Base-by-base conservation (phyloP, 2,329 filamentous ascomycete species). In the Pseudocercospora ulei region DNA sequence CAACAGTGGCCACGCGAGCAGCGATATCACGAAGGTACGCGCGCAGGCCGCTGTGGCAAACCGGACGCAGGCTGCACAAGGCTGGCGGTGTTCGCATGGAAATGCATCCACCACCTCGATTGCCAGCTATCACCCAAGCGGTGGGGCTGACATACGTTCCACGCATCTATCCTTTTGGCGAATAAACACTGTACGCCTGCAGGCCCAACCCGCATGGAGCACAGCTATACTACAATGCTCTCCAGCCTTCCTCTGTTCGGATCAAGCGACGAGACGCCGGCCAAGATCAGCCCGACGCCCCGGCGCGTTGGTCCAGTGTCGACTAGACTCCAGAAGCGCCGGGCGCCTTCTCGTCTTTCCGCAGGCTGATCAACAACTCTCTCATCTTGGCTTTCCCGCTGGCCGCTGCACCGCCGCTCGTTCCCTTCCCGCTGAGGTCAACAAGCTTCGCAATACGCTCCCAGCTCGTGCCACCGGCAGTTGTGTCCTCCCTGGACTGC, bases 311-410 rank as follows among this genome's bases (percentile, higher is more conserved):
- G 16, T 19, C 30, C n/a, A 14, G 7, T 9, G 14, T 38, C 23
- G 7, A 12, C 37, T 34, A 50, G 11, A 46, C 43, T 8, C 60
- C 74, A 56, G 58, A 71, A 16, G 72, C 71, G 28, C 74, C 75
- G 4, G 75, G 76, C n/a, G 76, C 75, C 49, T 92, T 92, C 67
- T 94, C 82, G 54, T 98, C 90, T 69, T 95, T 95, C 66, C 80
- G 80, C 65, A 98, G 66, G 62, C 78, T 87, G 54, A 87, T 65
- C 56, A 98, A 68, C 58, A 96, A 59, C 66, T 96, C 88, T 51
- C 90, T 79, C 73, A 98, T 96, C 49, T 86, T 83, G 63, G 92
- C 85, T 73, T 98, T 98, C 55, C 88, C 87, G 45, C 83, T 92
- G 29, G 87, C 88, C 45, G 78, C 78, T 27, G 83, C 86, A 57